Conservation (phyloP, 768 basidiomycete genomes). For the Agaricus subrufescens region DNA sequence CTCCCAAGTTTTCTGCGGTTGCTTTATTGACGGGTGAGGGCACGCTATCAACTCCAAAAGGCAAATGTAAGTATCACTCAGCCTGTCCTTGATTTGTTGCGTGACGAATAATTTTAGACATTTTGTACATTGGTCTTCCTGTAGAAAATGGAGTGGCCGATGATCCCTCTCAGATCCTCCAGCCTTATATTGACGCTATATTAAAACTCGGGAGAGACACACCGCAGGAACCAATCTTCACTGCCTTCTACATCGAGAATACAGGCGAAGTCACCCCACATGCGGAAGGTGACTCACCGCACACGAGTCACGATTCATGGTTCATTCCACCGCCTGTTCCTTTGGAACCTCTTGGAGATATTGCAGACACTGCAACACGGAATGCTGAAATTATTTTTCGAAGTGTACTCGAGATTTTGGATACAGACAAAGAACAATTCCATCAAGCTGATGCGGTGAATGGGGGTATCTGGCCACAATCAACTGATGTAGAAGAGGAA, state of each 20-base stretch:
- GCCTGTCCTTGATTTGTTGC: background rate
- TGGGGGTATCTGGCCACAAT: conserved; percentile 4
- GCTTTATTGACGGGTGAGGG: conserved; percentile 68
- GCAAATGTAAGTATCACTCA: conserved; percentile 51
- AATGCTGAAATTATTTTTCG: conserved; percentile 43
- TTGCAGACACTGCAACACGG: conserved; percentile 50
- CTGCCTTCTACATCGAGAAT: conserved; percentile 51
- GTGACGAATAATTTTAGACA: conserved; percentile 5
- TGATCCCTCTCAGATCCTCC: conserved; percentile 34
- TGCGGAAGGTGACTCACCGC: background rate
- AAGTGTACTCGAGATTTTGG: background rate
- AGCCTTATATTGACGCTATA: conserved; percentile 53
- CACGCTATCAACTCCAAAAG: conserved; percentile 68
- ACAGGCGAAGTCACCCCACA: conserved; percentile 9
- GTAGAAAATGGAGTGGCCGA: conserved; percentile 19
- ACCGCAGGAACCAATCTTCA: conserved; percentile 39
- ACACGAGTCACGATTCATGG: conserved; percentile 2
- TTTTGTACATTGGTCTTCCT: conserved; percentile 56
- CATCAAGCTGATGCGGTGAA: background rate
- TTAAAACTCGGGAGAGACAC: conserved; percentile 27
- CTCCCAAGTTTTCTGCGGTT: conserved; percentile 46
- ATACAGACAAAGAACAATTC: background rate
- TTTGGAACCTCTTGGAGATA: conserved; percentile 29
- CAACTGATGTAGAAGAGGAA: background rate
- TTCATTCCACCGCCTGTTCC: conserved; percentile 15